Percentiles rank a stretch among this genome's conserved stretches.
Conservation (phyloP, 768 basidiomycete genomes). For the Boletus rubescentipes region DNA sequence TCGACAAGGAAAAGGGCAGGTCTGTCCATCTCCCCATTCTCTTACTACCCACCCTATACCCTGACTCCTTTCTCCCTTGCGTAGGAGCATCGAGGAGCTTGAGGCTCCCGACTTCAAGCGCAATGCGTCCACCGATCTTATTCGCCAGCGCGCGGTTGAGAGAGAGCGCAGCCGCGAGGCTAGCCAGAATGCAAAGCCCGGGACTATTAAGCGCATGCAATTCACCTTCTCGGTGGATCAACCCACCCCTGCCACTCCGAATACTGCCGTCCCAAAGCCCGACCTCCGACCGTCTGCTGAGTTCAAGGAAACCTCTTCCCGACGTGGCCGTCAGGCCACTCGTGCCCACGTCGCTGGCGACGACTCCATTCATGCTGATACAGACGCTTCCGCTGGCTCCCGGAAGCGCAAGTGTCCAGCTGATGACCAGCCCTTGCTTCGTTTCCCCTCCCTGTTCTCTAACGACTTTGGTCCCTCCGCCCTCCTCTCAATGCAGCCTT, state of each 20-base stretch:
- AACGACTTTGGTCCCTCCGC: constrained; percentile 78
- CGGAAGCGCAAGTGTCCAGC: constrained; percentile 27
- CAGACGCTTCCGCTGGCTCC: constrained; percentile 28
- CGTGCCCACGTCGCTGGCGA: constrained; percentile 37
- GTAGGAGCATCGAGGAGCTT: constrained; percentile 80
- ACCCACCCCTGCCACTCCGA: constrained; percentile 47
- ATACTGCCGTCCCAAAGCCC: constrained; percentile 54
- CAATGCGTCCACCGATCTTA: constrained; percentile 76
- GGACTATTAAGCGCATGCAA: constrained; percentile 84
- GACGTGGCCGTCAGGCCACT: constrained; percentile 40
- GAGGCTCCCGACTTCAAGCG: constrained; percentile 81
- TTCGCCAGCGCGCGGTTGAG: constrained; percentile 77
- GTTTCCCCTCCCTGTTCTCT: constrained; percentile 72
- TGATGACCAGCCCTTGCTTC: constrained; percentile 44
- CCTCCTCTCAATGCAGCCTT: constrained; percentile 64
- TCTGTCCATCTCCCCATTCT: constrained; percentile 38
- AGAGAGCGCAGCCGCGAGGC: constrained; percentile 79
- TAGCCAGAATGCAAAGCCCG: constrained; percentile 58
- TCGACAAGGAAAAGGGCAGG: constrained; percentile 92
- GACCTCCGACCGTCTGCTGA: constrained; percentile 65
- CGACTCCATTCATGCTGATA: constrained; percentile 13
- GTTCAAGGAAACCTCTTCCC: constrained; percentile 50
- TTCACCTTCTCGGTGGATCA: constrained; percentile 87
- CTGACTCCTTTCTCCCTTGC: constrained; percentile 6
- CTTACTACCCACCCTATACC: constrained; percentile 10